Evolutionary conservation across 2,329 filamentous ascomycete genomes (phyloP).

Genomic region (Fusarium oligoseptatum): DNA sequence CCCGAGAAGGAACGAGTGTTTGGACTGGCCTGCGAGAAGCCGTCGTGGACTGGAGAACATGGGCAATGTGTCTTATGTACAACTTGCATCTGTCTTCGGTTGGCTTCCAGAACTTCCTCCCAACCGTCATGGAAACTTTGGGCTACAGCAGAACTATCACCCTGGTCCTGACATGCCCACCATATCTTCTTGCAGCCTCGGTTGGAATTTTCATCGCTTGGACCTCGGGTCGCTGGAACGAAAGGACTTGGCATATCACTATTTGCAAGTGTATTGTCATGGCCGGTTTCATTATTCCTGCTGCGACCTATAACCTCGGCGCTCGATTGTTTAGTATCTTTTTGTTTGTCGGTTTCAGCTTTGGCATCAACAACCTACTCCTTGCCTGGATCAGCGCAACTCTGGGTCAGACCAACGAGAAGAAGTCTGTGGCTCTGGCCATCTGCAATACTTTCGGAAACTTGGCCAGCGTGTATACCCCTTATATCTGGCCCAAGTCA

Average conservation of each 20-base stretch:
- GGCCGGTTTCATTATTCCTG: constrained; percentile 40
- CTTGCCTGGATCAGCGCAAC: constrained; percentile 56
- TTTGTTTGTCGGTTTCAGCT: constrained; percentile 55
- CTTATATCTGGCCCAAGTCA: constrained; percentile 25
- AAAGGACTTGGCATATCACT: constrained; percentile 40
- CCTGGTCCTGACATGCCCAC: constrained; percentile 63
- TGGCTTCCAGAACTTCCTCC: constrained; percentile 49
- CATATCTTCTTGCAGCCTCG: constrained; percentile 59
- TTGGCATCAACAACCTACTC: constrained; percentile 58
- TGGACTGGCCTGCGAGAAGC: constrained; percentile 47
- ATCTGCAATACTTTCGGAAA: constrained; percentile 38
- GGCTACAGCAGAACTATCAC: constrained; percentile 61
- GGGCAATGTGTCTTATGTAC: constrained; percentile 47
- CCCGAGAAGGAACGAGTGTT: constrained; percentile 53
- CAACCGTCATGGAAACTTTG: constrained; percentile 58
- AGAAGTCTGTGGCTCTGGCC: constrained; percentile 50
- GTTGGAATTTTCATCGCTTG: constrained; percentile 34
- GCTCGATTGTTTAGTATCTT: constrained; percentile 48
- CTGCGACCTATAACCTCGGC: constrained; percentile 38
- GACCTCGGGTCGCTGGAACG: constrained; percentile 59
- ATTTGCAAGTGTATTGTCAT: constrained; percentile 55
- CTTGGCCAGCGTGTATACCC: constrained; percentile 29
- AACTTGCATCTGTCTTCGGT: constrained; percentile 43
- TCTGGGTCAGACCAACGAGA: constrained; percentile 61
- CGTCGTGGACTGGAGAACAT: constrained; percentile 45